phyloP scores from a whole-genome alignment of 73 alveolate genomes.

The Paramecium sonneborni region DNA sequence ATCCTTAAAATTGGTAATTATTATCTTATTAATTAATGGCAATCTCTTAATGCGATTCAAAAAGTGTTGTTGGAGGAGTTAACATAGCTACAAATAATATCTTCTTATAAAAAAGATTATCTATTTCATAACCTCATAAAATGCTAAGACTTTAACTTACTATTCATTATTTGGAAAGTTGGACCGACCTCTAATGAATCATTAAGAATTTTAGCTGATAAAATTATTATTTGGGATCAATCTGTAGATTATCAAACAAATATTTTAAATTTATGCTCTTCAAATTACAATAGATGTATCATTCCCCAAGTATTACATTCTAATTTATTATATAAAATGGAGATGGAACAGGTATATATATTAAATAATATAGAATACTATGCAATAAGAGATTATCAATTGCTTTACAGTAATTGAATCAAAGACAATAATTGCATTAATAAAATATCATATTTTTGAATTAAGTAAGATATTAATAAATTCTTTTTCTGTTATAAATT shows the following conservation, averaged over 20 bases:
- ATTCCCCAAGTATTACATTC: not conserved
- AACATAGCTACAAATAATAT: not conserved
- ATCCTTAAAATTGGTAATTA: not conserved
- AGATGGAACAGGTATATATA: not conserved
- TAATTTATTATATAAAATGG: not conserved
- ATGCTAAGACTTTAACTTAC: not conserved
- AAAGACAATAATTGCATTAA: not conserved
- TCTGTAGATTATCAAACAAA: not conserved
- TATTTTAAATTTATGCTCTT: not conserved
- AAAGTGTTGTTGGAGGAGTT: not conserved
- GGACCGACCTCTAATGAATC: not conserved
- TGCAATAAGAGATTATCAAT: not conserved
- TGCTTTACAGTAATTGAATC: not conserved
- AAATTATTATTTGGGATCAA: not conserved
- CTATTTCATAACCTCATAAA: not conserved
- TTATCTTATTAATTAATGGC: not conserved
- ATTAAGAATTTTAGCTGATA: not conserved
- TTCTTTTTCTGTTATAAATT: constrained; percentile 42
- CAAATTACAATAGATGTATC: not conserved
- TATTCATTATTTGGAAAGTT: not conserved
- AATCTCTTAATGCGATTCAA: not conserved
- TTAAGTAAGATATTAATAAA: constrained; percentile 40
- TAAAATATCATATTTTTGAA: not conserved
- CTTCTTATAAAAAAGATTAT: not conserved
- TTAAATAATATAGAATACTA: not conserved